Conservation (phyloP, 1,139 yeast species). For the Kodamaea suecica region DNA sequence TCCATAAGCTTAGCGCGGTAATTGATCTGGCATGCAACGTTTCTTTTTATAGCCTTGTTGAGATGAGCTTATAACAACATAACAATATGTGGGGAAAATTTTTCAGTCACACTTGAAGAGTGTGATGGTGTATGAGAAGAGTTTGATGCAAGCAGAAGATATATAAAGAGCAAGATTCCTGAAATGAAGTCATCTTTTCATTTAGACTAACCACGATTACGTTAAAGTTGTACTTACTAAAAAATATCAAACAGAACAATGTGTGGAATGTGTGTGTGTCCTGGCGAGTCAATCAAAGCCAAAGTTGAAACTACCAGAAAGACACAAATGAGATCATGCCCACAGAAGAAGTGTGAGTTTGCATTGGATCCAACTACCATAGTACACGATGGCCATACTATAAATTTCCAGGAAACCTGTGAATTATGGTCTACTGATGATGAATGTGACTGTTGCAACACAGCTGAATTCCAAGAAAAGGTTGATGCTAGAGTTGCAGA, state of each 20-base stretch:
- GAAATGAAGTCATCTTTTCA: no score
- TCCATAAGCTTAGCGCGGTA: no score
- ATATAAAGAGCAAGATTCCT: neutral
- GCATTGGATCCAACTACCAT: constrained; percentile 6
- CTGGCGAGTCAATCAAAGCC: constrained; percentile 1
- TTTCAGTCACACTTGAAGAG: no score
- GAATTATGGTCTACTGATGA: constrained; percentile 10
- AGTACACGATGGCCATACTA: constrained; percentile 7
- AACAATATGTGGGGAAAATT: no score
- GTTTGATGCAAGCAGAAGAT: no score
- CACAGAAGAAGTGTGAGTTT: constrained; percentile 8
- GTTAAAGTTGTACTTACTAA: neutral
- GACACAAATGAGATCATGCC: neutral
- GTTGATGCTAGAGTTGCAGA: constrained; percentile 8
- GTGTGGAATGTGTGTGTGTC: constrained; percentile 4
- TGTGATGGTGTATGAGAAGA: no score
- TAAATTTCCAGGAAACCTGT: constrained; percentile 8
- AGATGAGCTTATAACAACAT: no score
- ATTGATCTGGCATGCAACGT: no score
- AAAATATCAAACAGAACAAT: neutral
- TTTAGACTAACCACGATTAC: no score
- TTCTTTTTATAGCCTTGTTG: no score
- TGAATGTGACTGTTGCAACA: constrained; percentile 7
- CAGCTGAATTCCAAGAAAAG: constrained; percentile 6
- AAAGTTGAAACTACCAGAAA: neutral